These are phyloP conservation scores for Purpureocillium takamizusanense DNA, from an alignment of 2,329 filamentous ascomycete species.

Conservation along the genomic window DNA sequence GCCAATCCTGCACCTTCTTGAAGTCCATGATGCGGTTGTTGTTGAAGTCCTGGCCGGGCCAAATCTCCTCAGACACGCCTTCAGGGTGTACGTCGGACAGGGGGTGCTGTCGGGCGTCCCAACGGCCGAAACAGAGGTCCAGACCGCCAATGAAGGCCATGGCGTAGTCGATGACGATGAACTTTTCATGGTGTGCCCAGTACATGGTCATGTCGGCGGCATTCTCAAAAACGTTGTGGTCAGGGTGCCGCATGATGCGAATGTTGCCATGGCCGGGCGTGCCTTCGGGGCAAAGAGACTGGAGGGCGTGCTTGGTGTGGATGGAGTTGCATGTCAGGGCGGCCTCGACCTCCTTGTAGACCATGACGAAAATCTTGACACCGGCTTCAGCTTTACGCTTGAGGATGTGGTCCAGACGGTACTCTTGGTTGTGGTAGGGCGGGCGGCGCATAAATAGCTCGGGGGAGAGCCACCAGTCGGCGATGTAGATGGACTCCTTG, in stretches of 20 bases:
- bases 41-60: slow-evolving; percentile 95
- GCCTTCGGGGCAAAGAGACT: slow-evolving; percentile 71
- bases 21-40: slow-evolving; percentile 97
- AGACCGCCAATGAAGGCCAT: slow-evolving; percentile 90
- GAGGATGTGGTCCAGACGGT: slow-evolving; percentile 74
- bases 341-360: slow-evolving; percentile 81
- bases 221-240: slow-evolving; percentile 92
- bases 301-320: slow-evolving; percentile 83
- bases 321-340: slow-evolving; percentile 84
- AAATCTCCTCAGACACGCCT: slow-evolving; percentile 73
- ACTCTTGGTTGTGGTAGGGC: slow-evolving; percentile 74
- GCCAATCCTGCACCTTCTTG: slow-evolving; percentile 83
- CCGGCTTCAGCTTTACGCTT: slow-evolving; percentile 86
- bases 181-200: slow-evolving; percentile 97
- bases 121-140: slow-evolving; percentile 91
- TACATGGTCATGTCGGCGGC: slow-evolving; percentile 94
- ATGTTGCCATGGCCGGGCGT: slow-evolving; percentile 82
- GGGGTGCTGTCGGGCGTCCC: slow-evolving; percentile 80
- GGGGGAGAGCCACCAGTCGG: slow-evolving; percentile 93
- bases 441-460: slow-evolving; percentile 81
- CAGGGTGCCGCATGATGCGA: slow-evolving; percentile 78
- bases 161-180: slow-evolving; percentile 87
- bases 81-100: slow-evolving; percentile 82
- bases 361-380: slow-evolving; percentile 87
- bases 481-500: slow-evolving; percentile 90